Base-by-base conservation (phyloP, 2,329 filamentous ascomycete species). In the Karstenula rhodostoma region DNA sequence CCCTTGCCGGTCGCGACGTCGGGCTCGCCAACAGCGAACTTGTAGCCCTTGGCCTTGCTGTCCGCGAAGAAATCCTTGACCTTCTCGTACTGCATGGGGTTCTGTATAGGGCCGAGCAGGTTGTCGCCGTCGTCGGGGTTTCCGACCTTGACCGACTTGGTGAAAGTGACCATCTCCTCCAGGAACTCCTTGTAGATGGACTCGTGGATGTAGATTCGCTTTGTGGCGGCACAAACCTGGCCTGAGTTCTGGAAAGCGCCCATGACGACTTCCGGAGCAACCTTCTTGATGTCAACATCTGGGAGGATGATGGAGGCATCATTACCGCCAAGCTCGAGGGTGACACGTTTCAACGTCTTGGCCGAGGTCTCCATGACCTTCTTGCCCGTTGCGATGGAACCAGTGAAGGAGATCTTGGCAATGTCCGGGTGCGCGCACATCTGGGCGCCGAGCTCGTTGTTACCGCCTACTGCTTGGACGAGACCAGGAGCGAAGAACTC, bases 391-490 rank as follows among this genome's bases (percentile, higher is more conserved):
- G 80, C 79, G 7, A 81, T 85, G 12, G 85, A 88, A 2, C 88
- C 87, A 0, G 88, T 90, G 75, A 90, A 90, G 65, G 80, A 83
- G 70, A 90, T 84, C 80, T 88, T 90, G 58, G 84, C 81, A 57
- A 89, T 83, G 22, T 81, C 84, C 0, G 86, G 85, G 67, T 90
- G 87, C n/a, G 71, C 73, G 0, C 86, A 88, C 54, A 90, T 73
- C 81, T 81, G 82, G 0, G 84, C 85, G 3, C 88, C 88, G 6
- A 90, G 82, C 44, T 81, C 78, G 65, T 89, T 87, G 54, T 86
- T 86, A 7, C 87, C 88, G 54, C 84, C 84, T 2, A 90, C 74
- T 0, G 80, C 84, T 67, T 89, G 87, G 1, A 90, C 71, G n/a
- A 90, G 85, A 42, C 88, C 88, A 0, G 85, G 83, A 1, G 86